phyloP scores from a whole-genome alignment of 345 rosid species.

The Hypericum perforatum region DNA sequence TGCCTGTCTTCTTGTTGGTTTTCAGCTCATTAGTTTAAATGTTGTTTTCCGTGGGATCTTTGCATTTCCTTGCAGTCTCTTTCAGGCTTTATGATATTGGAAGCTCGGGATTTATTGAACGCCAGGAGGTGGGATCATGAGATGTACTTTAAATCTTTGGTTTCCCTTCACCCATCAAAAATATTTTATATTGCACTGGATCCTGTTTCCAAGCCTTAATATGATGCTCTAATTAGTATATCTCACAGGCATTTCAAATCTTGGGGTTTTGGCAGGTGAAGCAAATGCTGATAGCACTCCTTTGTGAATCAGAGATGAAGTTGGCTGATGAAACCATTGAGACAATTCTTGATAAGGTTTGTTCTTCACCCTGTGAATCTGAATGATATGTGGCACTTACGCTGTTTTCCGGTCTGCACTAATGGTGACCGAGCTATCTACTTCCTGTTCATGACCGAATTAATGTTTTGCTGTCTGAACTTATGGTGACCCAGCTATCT shows the following conservation, averaged over 20 bases:
- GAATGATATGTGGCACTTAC: too few relatives aligned
- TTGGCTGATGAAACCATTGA: slow-evolving; percentile 13
- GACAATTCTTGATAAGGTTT: slow-evolving; percentile 22
- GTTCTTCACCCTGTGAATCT: too few relatives aligned
- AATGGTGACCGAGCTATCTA: too few relatives aligned
- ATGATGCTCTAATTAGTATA: too few relatives aligned
- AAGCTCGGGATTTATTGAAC: slow-evolving; percentile 30
- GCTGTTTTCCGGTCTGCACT: too few relatives aligned
- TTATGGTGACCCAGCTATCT: too few relatives aligned
- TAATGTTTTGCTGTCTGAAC: too few relatives aligned
- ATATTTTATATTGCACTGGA: too few relatives aligned
- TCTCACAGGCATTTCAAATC: not conserved
- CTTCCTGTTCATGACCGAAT: too few relatives aligned
- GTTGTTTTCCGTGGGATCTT: not conserved
- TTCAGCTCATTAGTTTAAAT: not conserved
- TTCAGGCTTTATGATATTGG: slow-evolving; percentile 29
- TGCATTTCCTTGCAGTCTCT: slow-evolving; percentile 13
- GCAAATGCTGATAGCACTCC: not conserved
- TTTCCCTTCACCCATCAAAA: not conserved
- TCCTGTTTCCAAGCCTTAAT: too few relatives aligned
- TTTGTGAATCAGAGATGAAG: not conserved
- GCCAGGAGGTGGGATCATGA: slow-evolving; percentile 18
- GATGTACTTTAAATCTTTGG: not conserved
- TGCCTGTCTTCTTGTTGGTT: not conserved
- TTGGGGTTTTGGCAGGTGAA: not conserved